Evolutionary conservation across 768 basidiomycete species (phyloP), one percentile per base, ranked within the genome.

Genomic region (Mycena galericulata): DNA sequence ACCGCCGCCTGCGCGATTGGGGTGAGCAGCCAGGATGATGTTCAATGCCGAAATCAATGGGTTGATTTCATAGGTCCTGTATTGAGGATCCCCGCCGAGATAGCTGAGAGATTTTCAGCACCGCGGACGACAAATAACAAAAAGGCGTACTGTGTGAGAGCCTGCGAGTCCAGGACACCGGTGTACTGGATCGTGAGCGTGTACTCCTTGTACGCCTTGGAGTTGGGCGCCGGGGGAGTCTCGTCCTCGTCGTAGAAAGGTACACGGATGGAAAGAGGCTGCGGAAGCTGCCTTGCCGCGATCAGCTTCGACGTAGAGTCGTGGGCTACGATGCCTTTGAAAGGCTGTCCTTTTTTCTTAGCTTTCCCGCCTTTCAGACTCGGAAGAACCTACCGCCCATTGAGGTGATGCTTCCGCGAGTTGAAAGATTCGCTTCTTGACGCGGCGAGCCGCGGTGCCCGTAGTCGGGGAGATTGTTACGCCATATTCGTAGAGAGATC

Each of bases 11-110:
- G 83, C 79, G 34, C 85, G 79, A 72, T 85, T 83, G 17, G 90
- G 85, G 70, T 86, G 82, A 54, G 89, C 83, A 53, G 88, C 85
- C 7, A 92, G 77, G 56, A 92, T 81, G 26, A 93, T 78, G 73
- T 93, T 92, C 53, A 92, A 74, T 4, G 90, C 90, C 11, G 91
- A 84, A 6, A 92, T 79, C 18, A 88, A 70, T 0, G 91, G 90
- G 59, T 82, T 77, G 2, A 88, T 83, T 56, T 93, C 90, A 40
- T 87, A 85, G 47, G 83, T 82, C 45, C 86, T 83, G 69, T 88
- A 86, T 63, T 87, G 83, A 4, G 82, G 81, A 10, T 85, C 74
- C 1, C 92, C 93, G 2, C 75, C 75, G 20, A 92, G 80, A 74
- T 89, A 87, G 30, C 86, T 87, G 50, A 10, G 53, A 6, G 58